Evolutionary conservation across 768 basidiomycete genomes (phyloP).

Genomic region (Tulasnella sp.): DNA sequence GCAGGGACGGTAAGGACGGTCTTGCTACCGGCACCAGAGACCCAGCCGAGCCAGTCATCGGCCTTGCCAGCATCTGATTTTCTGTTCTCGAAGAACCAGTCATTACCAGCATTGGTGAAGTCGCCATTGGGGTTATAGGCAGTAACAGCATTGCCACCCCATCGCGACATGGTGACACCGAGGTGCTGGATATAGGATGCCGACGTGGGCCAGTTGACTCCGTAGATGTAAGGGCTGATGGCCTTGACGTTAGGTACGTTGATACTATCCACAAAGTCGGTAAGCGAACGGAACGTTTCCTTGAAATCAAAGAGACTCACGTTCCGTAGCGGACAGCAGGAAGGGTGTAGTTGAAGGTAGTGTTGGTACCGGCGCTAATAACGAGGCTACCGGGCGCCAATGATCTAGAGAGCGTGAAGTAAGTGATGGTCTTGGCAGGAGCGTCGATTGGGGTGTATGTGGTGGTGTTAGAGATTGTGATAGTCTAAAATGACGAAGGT

Average conservation of each 20-base stretch:
- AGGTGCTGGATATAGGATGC: not conserved
- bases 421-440: constrained; percentile 37
- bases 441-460: constrained; percentile 36
- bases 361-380: constrained; percentile 32
- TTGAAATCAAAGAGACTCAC: constrained; percentile 19
- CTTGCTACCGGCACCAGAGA: no score
- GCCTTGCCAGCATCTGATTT: no score
- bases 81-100: no score
- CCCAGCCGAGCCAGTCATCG: no score
- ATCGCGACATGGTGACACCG: constrained; percentile 38
- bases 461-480: no score
- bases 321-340: constrained; percentile 34
- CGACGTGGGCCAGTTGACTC: no score
- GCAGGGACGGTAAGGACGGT: not conserved
- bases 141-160: constrained; percentile 31
- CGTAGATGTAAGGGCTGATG: no score
- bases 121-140: not conserved
- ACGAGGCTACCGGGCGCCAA: constrained; percentile 34
- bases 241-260: not conserved
- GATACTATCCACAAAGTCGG: not conserved
- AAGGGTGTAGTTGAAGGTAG: constrained; percentile 32
- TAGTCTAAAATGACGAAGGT: constrained; percentile 25
- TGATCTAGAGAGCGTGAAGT: constrained; percentile 32
- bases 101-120: no score
- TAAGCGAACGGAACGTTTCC: not conserved